A percentile compares a stretch with the other conserved stretches of the same genome.
Evolutionary conservation across 768 basidiomycete species (phyloP).

Genomic region (Pisolithus tinctorius): DNA sequence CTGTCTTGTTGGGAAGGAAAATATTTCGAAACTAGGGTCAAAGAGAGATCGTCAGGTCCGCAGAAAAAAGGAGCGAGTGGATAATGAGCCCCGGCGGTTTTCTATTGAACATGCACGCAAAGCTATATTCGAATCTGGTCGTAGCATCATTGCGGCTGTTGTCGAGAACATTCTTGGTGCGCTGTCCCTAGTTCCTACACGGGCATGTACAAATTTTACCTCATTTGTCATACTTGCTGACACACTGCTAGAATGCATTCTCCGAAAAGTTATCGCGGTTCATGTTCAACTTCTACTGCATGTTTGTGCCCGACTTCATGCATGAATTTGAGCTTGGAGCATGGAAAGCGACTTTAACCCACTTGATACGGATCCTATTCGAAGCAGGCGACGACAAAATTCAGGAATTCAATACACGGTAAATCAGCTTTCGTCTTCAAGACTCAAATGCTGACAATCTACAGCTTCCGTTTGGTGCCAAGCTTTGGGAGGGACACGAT

Average conservation of each 20-base stretch:
- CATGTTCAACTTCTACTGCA: too few relatives aligned
- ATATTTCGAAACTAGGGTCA: constrained; percentile 9
- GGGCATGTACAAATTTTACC: background rate
- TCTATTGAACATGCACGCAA: background rate
- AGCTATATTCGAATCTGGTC: background rate
- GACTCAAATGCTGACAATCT: too few relatives aligned
- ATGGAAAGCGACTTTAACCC: constrained; percentile 29
- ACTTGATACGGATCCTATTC: constrained; percentile 28
- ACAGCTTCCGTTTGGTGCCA: constrained; percentile 13
- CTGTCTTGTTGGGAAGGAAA: constrained; percentile 8
- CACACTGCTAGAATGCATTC: constrained; percentile 25
- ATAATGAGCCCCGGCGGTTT: background rate
- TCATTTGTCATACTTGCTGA: too few relatives aligned
- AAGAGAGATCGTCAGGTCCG: background rate
- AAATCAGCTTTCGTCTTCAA: background rate
- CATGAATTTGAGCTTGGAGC: constrained; percentile 31
- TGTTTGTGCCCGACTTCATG: constrained; percentile 1
- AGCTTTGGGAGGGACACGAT: constrained; percentile 30
- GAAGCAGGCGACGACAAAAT: constrained; percentile 7
- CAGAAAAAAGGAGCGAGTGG: background rate
- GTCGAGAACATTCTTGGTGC: background rate
- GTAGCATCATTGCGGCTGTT: background rate
- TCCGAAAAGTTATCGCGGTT: constrained; percentile 10
- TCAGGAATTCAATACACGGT: constrained; percentile 23
- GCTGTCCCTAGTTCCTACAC: background rate